phyloP scores from a whole-genome alignment of 305 asterid species.

The Caryopteris hybrid region DNA sequence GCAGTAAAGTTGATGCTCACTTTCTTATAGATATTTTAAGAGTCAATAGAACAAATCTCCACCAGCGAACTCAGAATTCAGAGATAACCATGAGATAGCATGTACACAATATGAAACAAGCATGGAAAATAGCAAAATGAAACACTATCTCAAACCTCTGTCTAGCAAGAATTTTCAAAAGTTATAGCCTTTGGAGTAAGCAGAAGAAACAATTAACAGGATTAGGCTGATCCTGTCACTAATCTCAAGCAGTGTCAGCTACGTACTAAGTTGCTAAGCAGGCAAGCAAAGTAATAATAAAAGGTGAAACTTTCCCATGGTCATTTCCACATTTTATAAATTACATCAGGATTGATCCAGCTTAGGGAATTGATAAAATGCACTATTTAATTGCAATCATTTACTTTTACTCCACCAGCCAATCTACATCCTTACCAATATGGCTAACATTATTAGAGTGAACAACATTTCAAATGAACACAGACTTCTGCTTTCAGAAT shows the following conservation, averaged over 20 bases:
- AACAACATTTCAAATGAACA: background rate
- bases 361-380: background rate
- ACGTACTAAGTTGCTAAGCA: background rate
- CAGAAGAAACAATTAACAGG: background rate
- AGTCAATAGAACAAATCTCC: background rate
- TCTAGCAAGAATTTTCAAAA: background rate
- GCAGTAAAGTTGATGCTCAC: background rate
- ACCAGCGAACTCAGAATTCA: conserved; percentile 1
- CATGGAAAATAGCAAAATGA: background rate
- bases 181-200: background rate
- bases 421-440: background rate
- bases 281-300: background rate
- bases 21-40: background rate
- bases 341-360: conserved; percentile 7
- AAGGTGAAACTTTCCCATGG: background rate
- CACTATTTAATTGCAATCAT: background rate
- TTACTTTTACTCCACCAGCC: background rate
- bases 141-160: background rate
- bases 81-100: background rate
- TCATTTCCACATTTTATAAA: background rate
- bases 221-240: background rate
- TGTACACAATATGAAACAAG: background rate
- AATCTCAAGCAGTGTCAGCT: background rate
- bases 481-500: background rate
- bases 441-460: background rate